Base-by-base conservation (phyloP, 148 eudicot species). In the Chenopodium formosanum region DNA sequence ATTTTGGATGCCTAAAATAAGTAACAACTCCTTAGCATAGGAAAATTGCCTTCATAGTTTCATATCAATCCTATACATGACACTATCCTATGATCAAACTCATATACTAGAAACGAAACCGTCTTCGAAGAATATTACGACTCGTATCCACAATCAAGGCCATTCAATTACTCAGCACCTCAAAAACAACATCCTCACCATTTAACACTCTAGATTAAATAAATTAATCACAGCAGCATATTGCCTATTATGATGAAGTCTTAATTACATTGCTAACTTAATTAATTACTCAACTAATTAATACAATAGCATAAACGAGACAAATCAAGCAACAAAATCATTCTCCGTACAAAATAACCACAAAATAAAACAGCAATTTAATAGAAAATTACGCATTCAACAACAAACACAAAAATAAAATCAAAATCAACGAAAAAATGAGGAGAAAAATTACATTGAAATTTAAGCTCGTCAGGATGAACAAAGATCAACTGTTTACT, bases 381-480 rank as follows among this genome's bases (percentile, higher is more conserved):
- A 72, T 10, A 46, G 7, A 47, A 10, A 16, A 32, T 5, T 50
- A 73, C 29, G 52, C 17, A 48, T 68, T 44, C 29, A 79, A 10
- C 50, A 62, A 40, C 44, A 56, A 32, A 82, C 16, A 19, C 56
- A 22, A 32, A 50, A n/a, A 2, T 29, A 19, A 37, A 48, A 9
- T 4, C 53, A 69, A 7, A 27, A 14, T 19, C 29, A 22, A 62
- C 53, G 3, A 47, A 6, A 62, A 17, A 56, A 10, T 56, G 37
- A 37, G 34, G 47, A 63, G 22, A 20, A 62, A 19, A 82, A 84
- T 3, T 90, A 94, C 98, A 87, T 80, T 86, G 89, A 53, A 94
- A 94, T 76, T 74, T 89, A 86, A 94, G 93, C 82, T 94, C 98
- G 22, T 91, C 93, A 22, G 98, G 98, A 9, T 88, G 88, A 86